Percentiles rank a stretch among this genome's conserved stretches.
These are phyloP conservation scores for Digitaria exilis DNA, from an alignment of 202 grass and related monocot genomes.

Conservation along the genomic window DNA sequence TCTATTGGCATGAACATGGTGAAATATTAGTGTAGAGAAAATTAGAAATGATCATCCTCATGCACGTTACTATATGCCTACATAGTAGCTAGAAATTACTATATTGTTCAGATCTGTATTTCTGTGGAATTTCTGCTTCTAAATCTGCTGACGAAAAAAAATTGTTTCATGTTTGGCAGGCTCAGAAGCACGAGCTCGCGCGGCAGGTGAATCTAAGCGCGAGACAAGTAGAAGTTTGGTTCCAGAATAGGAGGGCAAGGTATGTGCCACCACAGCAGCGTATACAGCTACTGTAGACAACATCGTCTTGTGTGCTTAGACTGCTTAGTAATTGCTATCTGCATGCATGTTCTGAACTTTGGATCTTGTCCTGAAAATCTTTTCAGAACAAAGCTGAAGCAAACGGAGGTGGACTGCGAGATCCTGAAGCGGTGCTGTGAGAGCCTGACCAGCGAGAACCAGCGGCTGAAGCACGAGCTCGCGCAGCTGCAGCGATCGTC, in stretches of 20 bases:
- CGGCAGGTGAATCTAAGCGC: slow-evolving; percentile 60
- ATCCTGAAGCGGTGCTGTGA: slow-evolving; percentile 70
- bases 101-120: background rate
- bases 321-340: too few relatives aligned
- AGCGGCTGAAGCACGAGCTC: slow-evolving; percentile 63
- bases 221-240: slow-evolving; percentile 92
- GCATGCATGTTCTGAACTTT: background rate
- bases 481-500: slow-evolving; percentile 46
- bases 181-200: slow-evolving; percentile 68
- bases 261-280: background rate
- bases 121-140: background rate
- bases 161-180: slow-evolving; percentile 38
- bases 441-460: slow-evolving; percentile 70
- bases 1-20: background rate
- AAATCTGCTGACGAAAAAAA: background rate
- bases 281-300: background rate
- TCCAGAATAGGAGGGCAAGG: slow-evolving; percentile 93
- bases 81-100: background rate
- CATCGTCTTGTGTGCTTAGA: too few relatives aligned
- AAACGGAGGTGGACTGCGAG: slow-evolving; percentile 74
- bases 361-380: background rate
- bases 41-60: too few relatives aligned
- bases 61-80: background rate
- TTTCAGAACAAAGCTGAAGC: slow-evolving; percentile 78
- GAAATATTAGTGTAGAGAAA: background rate